These are phyloP conservation scores for Nakataea oryzae DNA, from an alignment of 2,329 filamentous ascomycete genomes.

Conservation along the genomic window DNA sequence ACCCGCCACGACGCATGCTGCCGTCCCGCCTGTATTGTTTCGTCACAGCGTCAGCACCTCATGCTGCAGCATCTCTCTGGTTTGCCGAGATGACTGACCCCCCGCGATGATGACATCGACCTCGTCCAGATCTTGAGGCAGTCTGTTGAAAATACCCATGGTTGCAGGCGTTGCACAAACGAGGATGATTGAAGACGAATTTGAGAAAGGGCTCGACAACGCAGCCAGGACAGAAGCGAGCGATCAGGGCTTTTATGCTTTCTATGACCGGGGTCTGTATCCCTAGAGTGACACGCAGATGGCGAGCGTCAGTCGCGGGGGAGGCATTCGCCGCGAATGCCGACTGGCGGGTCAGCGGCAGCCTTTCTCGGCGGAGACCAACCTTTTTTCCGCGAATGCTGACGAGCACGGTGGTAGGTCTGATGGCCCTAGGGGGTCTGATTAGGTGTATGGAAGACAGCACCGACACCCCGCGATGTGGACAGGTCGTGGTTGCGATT, in stretches of 20 bases:
- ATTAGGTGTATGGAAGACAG: no score
- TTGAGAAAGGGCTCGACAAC: neutral
- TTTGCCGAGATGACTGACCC: slow-evolving; percentile 4
- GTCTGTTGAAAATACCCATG: slow-evolving; percentile 5
- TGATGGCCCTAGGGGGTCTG: no score
- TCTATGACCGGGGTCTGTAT: neutral
- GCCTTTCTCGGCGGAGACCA: no score
- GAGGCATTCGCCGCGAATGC: no score
- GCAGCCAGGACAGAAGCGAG: neutral
- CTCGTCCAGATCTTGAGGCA: slow-evolving; percentile 8
- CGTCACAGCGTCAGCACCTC: neutral
- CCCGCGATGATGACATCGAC: slow-evolving; percentile 28
- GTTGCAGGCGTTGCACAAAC: neutral
- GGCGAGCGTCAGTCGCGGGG: no score
- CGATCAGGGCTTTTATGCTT: neutral
- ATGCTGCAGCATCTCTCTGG: neutral
- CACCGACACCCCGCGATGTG: no score
- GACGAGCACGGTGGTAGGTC: no score
- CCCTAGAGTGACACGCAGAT: no score
- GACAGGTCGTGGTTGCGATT: no score
- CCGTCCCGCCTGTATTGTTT: slow-evolving; percentile 28
- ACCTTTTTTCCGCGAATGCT: no score
- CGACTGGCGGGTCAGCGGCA: no score
- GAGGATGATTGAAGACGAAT: neutral
- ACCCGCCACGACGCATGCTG: slow-evolving; percentile 37